phyloP scores from a whole-genome alignment of 2,329 filamentous ascomycete genomes.

The Colletotrichum zoysiae region DNA sequence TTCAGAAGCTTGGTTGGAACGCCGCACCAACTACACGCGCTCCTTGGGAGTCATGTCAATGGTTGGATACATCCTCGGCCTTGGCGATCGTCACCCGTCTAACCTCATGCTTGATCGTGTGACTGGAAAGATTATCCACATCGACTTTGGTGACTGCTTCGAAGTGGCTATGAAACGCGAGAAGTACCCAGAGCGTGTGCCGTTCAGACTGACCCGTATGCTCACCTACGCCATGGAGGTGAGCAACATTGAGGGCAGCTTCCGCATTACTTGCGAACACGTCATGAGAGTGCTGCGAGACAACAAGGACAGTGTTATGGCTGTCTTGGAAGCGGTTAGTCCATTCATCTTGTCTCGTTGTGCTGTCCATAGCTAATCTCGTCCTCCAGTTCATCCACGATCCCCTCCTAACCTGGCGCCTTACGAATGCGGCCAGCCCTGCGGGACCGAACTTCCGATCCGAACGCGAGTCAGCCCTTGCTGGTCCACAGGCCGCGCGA shows the following conservation, averaged over 20 bases:
- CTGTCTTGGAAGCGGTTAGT: constrained; percentile 95
- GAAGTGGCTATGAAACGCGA: constrained; percentile 99
- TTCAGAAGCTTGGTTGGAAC: constrained; percentile 96
- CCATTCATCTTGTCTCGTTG: constrained; percentile 2
- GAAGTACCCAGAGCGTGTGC: constrained; percentile 97
- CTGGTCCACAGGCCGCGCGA: constrained; percentile 61
- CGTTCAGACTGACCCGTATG: constrained; percentile 98
- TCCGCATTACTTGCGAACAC: constrained; percentile 97
- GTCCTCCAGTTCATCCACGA: constrained; percentile 91
- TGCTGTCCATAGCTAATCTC: constrained; percentile 44
- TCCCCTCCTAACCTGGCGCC: constrained; percentile 96
- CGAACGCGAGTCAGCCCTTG: constrained; percentile 68
- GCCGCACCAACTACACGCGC: constrained; percentile 98
- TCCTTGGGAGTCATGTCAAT: constrained; percentile 99
- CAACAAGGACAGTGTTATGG: constrained; percentile 99
- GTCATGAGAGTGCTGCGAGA: constrained; percentile 97
- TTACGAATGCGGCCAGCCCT: constrained; percentile 75
- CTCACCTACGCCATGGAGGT: constrained; percentile 99
- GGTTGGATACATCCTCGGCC: constrained; percentile 98
- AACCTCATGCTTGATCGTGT: constrained; percentile 97
- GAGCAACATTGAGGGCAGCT: constrained; percentile 99
- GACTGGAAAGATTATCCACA: constrained; percentile 97
- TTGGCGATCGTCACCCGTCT: constrained; percentile 96
- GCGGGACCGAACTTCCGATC: constrained; percentile 76
- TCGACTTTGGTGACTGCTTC: constrained; percentile 99